Evolutionary conservation across 2,329 filamentous ascomycete species (phyloP).

Genomic region (Penicillium sp.): DNA sequence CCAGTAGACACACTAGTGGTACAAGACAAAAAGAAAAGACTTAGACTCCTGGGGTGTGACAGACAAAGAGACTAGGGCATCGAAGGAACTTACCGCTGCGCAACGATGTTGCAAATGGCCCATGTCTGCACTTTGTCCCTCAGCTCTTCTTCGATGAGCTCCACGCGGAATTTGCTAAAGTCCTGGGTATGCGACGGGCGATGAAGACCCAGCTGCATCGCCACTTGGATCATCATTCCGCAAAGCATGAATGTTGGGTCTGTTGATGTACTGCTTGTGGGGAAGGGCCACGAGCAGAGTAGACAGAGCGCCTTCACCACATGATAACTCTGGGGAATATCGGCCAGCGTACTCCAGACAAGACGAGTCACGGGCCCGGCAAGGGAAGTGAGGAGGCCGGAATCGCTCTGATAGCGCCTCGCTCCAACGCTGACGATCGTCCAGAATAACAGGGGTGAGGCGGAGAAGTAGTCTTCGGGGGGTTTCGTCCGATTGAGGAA

Average conservation of each 20-base stretch:
- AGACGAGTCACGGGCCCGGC: constrained; percentile 51
- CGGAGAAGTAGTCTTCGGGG: constrained; percentile 53
- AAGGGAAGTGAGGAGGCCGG: constrained; percentile 48
- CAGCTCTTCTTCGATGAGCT: constrained; percentile 57
- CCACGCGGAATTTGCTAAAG: constrained; percentile 46
- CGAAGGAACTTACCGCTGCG: constrained; percentile 49
- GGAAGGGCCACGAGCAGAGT: constrained; percentile 60
- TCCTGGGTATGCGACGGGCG: constrained; percentile 58
- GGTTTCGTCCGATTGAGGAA: constrained; percentile 52
- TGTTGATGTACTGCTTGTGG: constrained; percentile 56
- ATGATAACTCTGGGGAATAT: constrained; percentile 59
- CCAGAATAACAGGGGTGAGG: constrained; percentile 63
- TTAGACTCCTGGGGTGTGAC: too few species aligned
- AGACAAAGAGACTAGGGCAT: background rate
- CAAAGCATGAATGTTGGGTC: constrained; percentile 62
- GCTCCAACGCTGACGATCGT: constrained; percentile 58
- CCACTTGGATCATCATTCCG: constrained; percentile 61
- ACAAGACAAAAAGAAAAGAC: constrained; percentile 1
- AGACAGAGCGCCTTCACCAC: constrained; percentile 59
- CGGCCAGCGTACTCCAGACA: constrained; percentile 56
- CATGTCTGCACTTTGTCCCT: constrained; percentile 60
- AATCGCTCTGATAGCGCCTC: constrained; percentile 52
- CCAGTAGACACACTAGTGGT: constrained; percentile 54
- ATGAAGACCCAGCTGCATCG: constrained; percentile 62
- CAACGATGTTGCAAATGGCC: constrained; percentile 63